phyloP scores from a whole-genome alignment of 768 basidiomycete species.

The Roridomyces roridus region DNA sequence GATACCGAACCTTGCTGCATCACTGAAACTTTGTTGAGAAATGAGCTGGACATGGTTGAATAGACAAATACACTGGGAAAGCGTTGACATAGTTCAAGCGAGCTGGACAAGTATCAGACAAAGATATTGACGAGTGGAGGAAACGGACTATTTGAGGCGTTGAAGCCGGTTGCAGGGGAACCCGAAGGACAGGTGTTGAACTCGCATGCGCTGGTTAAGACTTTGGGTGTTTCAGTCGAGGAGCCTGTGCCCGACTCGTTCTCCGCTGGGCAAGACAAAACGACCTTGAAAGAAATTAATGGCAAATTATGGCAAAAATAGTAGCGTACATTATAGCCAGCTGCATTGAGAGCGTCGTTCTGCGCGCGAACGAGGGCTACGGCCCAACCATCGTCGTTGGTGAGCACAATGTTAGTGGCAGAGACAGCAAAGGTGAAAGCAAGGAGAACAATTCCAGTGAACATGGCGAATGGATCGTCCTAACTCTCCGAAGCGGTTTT shows the following conservation, averaged over 20 bases:
- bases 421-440: slow-evolving; percentile 4
- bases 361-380: slow-evolving; percentile 51
- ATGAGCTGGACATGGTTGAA: neutral
- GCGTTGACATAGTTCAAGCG: slow-evolving; percentile 44
- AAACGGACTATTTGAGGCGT: slow-evolving; percentile 44
- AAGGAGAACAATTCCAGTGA: neutral
- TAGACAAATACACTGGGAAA: slow-evolving; percentile 35
- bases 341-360: slow-evolving; percentile 41
- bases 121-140: neutral
- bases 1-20: slow-evolving; percentile 47
- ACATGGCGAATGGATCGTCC: slow-evolving; percentile 1
- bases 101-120: slow-evolving; percentile 23
- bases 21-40: slow-evolving; percentile 27
- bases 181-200: slow-evolving; percentile 53
- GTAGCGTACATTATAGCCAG: slow-evolving; percentile 44
- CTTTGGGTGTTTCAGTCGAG: slow-evolving; percentile 40
- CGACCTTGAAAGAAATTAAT: slow-evolving; percentile 36
- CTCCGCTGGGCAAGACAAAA: slow-evolving; percentile 53
- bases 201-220: slow-evolving; percentile 45
- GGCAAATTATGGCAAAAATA: neutral
- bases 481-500: too few relatives aligned
- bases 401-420: slow-evolving; percentile 34
- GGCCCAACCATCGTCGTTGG: slow-evolving; percentile 52
- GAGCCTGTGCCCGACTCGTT: slow-evolving; percentile 55
- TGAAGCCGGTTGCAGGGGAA: slow-evolving; percentile 49